Base-by-base conservation (phyloP, 257 asterid species). In the Ilex aquifolium region DNA sequence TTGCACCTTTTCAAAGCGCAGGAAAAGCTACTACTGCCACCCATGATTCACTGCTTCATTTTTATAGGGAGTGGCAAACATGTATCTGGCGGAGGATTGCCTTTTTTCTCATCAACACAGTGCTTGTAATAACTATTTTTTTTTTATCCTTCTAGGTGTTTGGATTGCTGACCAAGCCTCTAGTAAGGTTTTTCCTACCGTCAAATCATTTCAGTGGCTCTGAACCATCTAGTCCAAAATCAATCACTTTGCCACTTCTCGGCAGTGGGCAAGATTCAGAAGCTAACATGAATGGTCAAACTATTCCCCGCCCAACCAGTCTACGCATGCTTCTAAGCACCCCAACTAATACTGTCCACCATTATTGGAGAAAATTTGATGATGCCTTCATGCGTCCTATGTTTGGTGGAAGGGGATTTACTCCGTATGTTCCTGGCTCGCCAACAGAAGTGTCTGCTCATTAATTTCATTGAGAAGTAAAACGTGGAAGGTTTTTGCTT, bases 351-450 rank as follows among this genome's bases (percentile, higher is more conserved):
- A 65, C 79, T 1, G 75, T 87, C 61, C 92, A 87, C 50, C 58
- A 69, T 53, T 79, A 79, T 49, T 85, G 97, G 95, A 82, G 88
- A 64, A 74, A 53, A 40, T 79, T 90, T 14, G 95, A 90, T 4
- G 51, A 80, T 56, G 59, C 80, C 10, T 77, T 63, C 51, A 83
- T 90, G 97, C 83, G 85, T 0, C 95, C 86, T 1, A 79, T 81
- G 21, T 90, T 90, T 10, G 95, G 97, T 21, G 70, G 97, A 69
- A 66, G 75, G 75, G 84, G 83, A 36, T 80, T 77, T 15, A 56
- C 29, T 15, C 57, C 61, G 6, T 7, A 7, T 10, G 60, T 14
- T 27, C 72, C 73, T 0, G 74, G 48, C 44, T 77, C 74, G 16
- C 70, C 76, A 1, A 57, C 44, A 51, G 85, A 75, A 65, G 60